Evolutionary conservation across 177 flowering plant genomes (phyloP).

Genomic region (Vitis hybrid): DNA sequence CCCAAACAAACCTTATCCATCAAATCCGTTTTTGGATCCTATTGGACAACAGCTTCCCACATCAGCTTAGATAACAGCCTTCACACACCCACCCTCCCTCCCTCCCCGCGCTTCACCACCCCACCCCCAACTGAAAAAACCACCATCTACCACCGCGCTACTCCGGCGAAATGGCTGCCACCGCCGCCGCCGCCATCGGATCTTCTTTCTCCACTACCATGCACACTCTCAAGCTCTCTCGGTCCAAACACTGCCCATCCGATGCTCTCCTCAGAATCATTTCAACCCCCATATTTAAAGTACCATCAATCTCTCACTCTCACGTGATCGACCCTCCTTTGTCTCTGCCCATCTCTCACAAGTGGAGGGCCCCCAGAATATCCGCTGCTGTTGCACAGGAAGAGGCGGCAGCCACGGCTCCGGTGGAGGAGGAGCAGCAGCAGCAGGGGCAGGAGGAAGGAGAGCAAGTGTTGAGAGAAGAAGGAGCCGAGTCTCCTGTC

Average conservation of each 20-base stretch:
- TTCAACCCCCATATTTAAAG: slow-evolving; percentile 8
- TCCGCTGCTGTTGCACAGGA: slow-evolving; percentile 65
- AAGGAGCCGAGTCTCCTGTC: slow-evolving; percentile 12
- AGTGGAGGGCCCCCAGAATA: slow-evolving; percentile 35
- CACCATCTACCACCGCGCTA: slow-evolving; percentile 8
- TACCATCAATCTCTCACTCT: slow-evolving; percentile 20
- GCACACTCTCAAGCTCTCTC: slow-evolving; percentile 24
- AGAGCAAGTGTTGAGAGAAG: slow-evolving; percentile 9
- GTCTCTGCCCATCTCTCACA: slow-evolving; percentile 14
- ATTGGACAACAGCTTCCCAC: slow-evolving; percentile 29
- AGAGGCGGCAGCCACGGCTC: slow-evolving; percentile 41
- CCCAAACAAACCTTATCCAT: slow-evolving; percentile 8
- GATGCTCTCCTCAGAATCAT: slow-evolving; percentile 19
- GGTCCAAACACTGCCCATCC: slow-evolving; percentile 18
- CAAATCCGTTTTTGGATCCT: not conserved
- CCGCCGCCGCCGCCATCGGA: slow-evolving; percentile 32
- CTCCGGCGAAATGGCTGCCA: slow-evolving; percentile 29
- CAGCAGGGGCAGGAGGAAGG: slow-evolving; percentile 16
- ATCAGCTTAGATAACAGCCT: slow-evolving; percentile 17
- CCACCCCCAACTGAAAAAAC: slow-evolving; percentile 5
- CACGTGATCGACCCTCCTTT: slow-evolving; percentile 12
- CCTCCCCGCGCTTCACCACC: slow-evolving; percentile 6
- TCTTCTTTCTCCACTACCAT: slow-evolving; percentile 43
- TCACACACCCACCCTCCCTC: not conserved
- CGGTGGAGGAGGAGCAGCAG: slow-evolving; percentile 19